Conservation (phyloP, 495 filamentous ascomycete genomes). For the Talaromyces ruber region DNA sequence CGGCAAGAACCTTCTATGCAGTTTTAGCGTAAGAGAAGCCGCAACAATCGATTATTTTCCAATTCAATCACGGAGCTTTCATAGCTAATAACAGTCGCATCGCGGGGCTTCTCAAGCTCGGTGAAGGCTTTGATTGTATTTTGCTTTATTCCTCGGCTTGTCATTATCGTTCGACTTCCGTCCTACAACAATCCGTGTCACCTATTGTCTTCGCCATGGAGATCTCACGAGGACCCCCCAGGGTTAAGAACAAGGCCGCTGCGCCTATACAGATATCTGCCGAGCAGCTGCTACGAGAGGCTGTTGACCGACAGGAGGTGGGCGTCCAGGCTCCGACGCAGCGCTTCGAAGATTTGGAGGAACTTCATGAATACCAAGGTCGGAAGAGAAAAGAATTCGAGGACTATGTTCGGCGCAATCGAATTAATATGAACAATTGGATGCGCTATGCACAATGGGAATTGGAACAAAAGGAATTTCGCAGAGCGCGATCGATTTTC, state of each 20-base stretch:
- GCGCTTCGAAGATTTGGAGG: conserved; percentile 92
- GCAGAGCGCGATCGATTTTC: conserved; percentile 91
- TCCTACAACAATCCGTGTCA: neutral
- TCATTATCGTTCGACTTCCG: neutral
- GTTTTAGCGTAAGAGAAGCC: neutral
- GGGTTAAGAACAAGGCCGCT: conserved; percentile 98
- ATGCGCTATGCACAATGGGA: conserved; percentile 97
- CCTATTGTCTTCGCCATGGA: conserved; percentile 56
- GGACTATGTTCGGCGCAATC: conserved; percentile 91
- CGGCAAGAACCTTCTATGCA: neutral
- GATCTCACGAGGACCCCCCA: conserved; percentile 81
- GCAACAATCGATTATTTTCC: neutral
- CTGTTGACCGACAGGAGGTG: conserved; percentile 93
- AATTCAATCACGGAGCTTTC: neutral
- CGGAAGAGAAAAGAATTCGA: conserved; percentile 95
- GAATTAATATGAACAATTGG: conserved; percentile 98
- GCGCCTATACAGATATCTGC: conserved; percentile 85
- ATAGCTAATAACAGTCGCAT: neutral
- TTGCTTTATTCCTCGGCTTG: neutral
- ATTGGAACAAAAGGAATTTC: conserved; percentile 95
- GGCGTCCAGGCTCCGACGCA: conserved; percentile 84
- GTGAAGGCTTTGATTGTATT: neutral
- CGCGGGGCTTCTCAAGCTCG: neutral
- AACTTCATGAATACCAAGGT: conserved; percentile 95
- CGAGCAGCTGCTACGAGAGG: conserved; percentile 95